Percentiles rank a stretch among this genome's conserved stretches.
These are phyloP conservation scores for Apodospora peruviana DNA, from an alignment of 495 filamentous ascomycete genomes.

Conservation along the genomic window DNA sequence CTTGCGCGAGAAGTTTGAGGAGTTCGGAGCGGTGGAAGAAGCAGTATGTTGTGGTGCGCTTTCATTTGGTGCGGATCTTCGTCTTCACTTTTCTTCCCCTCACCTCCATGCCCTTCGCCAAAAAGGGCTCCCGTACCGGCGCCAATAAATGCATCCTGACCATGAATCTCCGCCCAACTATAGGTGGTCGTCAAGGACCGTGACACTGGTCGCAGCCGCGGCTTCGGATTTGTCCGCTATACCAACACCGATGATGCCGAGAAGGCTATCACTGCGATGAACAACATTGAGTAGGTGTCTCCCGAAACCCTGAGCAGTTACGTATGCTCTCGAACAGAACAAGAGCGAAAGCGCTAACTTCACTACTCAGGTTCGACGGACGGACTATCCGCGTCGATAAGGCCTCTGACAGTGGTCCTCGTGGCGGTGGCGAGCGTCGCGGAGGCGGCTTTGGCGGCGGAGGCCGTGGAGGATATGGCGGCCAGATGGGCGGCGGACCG, in stretches of 20 bases:
- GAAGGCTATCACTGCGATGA: conserved; percentile 75
- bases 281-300: conserved; percentile 78
- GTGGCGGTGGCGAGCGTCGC: conserved; percentile 48
- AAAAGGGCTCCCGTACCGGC: too few species aligned
- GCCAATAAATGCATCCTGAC: too few species aligned
- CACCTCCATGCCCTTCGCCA: too few species aligned
- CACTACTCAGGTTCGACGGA: conserved; percentile 75
- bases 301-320: neutral
- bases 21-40: conserved; percentile 86
- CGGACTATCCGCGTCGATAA: conserved; percentile 94
- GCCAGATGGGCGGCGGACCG: conserved; percentile 21
- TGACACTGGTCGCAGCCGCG: conserved; percentile 90
- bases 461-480: conserved; percentile 36
- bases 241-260: conserved; percentile 76
- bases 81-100: neutral
- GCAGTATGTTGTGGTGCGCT: conserved; percentile 60
- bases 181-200: conserved; percentile 97
- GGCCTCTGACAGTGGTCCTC: conserved; percentile 72
- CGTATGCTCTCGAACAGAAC: conserved; percentile 2
- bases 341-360: conserved; percentile 8
- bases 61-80: conserved; percentile 9
- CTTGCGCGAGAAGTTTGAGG: conserved; percentile 78
- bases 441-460: conserved; percentile 26
- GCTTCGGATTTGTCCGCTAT: conserved; percentile 96
- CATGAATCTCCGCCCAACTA: conserved; percentile 1